A percentile compares a stretch with the other conserved stretches of the same genome.
phyloP scores from a whole-genome alignment of 768 basidiomycete genomes.

The Naganishia friedmannii region DNA sequence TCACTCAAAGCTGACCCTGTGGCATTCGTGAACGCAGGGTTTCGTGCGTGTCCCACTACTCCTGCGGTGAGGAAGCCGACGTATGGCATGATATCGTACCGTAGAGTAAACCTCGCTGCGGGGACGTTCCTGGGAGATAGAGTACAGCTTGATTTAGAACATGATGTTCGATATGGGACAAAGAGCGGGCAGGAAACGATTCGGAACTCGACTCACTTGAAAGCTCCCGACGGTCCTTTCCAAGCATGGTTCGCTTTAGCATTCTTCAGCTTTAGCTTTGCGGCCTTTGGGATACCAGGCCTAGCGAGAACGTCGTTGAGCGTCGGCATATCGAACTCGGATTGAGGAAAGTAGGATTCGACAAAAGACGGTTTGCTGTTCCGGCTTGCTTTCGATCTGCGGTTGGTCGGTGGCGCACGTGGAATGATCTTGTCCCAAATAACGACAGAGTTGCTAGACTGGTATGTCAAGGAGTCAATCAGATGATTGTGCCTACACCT shows the following conservation, averaged over 20 bases:
- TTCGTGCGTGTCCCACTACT: conserved; percentile 25
- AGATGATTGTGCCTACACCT: not conserved
- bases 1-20: conserved; percentile 11
- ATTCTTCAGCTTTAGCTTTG: conserved; percentile 19
- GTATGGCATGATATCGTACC: conserved; percentile 34
- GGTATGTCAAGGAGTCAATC: not conserved
- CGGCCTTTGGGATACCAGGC: conserved; percentile 6
- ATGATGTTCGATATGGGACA: not conserved
- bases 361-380: conserved; percentile 20
- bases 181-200: not conserved
- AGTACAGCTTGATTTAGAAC: not conserved
- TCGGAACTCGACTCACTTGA: conserved; percentile 27
- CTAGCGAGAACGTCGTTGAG: conserved; percentile 3
- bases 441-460: conserved; percentile 28
- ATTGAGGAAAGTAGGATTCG: conserved; percentile 18
- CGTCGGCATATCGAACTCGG: conserved; percentile 5
- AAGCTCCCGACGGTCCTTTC: conserved; percentile 26
- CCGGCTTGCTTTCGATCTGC: not conserved
- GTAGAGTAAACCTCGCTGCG: conserved; percentile 14
- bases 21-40: conserved; percentile 21
- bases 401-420: conserved; percentile 10
- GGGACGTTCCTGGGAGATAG: conserved; percentile 10
- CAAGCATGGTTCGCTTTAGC: conserved; percentile 27
- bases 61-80: conserved; percentile 30
- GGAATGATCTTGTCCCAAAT: conserved; percentile 32